These are phyloP conservation scores for Rauvolfia tetraphylla DNA, from an alignment of 257 asterid species.

Conservation along the genomic window DNA sequence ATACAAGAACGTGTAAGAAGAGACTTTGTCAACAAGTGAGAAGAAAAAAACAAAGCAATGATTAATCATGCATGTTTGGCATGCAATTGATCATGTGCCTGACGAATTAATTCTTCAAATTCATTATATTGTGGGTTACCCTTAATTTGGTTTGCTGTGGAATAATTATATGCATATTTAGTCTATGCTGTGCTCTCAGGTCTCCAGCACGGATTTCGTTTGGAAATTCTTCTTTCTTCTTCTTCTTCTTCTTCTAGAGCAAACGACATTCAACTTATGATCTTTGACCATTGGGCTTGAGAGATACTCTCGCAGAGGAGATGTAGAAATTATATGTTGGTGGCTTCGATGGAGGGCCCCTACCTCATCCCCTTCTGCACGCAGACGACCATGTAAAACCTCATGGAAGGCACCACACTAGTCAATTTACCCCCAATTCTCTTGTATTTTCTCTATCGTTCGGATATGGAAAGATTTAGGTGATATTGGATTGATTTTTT, in stretches of 20 bases:
- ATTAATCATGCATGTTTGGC: conserved; percentile 4
- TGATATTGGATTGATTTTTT: too few relatives aligned
- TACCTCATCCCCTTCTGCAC: too few relatives aligned
- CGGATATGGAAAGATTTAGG: too few relatives aligned
- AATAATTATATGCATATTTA: background rate
- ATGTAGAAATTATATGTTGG: background rate
- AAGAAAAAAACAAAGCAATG: conserved; percentile 1
- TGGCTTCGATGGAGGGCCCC: too few relatives aligned
- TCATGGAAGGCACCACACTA: too few relatives aligned
- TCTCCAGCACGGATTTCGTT: background rate
- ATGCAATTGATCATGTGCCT: background rate
- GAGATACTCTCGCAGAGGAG: background rate
- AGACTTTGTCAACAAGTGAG: background rate
- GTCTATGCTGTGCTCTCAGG: background rate
- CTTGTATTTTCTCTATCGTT: too few relatives aligned
- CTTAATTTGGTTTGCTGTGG: background rate
- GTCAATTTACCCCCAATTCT: too few relatives aligned
- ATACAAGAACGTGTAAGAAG: background rate
- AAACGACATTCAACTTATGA: conserved; percentile 2
- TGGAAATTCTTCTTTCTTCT: background rate
- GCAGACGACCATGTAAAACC: too few relatives aligned
- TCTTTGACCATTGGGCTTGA: conserved; percentile 13
- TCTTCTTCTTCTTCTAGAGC: background rate
- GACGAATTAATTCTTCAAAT: background rate
- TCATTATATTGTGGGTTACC: background rate